These are phyloP conservation scores for Melaleuca alternifolia DNA, from an alignment of 345 rosid species.

Conservation along the genomic window DNA sequence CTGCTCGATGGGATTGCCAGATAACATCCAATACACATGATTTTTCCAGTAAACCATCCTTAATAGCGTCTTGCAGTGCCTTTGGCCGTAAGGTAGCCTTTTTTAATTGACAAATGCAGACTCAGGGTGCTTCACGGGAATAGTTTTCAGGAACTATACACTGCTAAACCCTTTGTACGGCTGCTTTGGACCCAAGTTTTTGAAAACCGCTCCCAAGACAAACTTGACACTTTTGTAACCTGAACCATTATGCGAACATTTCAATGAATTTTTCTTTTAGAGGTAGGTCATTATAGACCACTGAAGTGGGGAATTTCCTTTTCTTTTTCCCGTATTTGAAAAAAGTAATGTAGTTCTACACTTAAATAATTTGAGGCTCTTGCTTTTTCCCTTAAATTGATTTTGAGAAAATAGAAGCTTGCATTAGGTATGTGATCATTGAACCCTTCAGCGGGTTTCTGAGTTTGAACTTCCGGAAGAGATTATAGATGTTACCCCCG, in stretches of 20 bases:
- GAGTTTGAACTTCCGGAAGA: background rate
- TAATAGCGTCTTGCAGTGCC: constrained; percentile 72
- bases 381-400: background rate
- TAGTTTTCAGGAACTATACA: background rate
- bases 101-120: background rate
- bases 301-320: background rate
- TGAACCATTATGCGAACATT: background rate
- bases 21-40: constrained; percentile 7
- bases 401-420: background rate
- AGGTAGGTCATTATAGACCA: background rate
- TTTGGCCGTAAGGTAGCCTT: constrained; percentile 70
- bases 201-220: background rate
- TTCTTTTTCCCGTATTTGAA: background rate
- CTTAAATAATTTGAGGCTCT: background rate
- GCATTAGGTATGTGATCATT: background rate
- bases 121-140: background rate
- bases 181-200: background rate
- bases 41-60: constrained; percentile 31
- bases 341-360: background rate
- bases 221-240: background rate
- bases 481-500: background rate
- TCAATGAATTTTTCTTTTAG: no score
- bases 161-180: background rate
- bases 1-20: constrained; percentile 10
- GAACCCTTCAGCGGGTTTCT: background rate